Evolutionary conservation across 768 basidiomycete genomes (phyloP), one percentile per base, ranked within the genome.

Genomic region (Roridomyces roridus): DNA sequence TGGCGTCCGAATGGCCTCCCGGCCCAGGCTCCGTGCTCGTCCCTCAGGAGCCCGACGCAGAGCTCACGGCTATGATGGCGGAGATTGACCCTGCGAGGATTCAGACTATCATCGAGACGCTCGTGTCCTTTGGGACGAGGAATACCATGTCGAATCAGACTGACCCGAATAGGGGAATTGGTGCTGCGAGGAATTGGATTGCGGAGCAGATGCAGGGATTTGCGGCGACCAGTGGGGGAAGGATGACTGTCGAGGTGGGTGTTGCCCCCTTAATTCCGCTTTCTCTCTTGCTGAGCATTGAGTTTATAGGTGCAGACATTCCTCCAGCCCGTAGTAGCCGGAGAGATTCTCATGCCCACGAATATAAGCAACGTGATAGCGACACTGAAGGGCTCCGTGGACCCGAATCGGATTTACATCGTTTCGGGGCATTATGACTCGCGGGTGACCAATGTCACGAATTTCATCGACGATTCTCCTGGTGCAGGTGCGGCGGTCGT

Each of bases 351-450:
- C 11, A 73, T 67, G 47, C 63, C 72, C n/a, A 80, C 79, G 17
- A 70, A 78, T 26, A 81, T 83, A 67, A 80, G 75, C 59, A 81
- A 84, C 61, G 71, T 85, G 53, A 66, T 84, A 35, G 79, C 80
- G 11, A 84, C 81, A 8, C 73, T 85, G 40, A 68, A 68, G 31
- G 82, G 83, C 20, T 72, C 78, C 15, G 72, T 71, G 48, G 80
- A 81, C 49, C 76, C 82, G 5, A 79, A 81, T 57, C 74, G 82
- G 37, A 74, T 77, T 15, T 84, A 83, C 51, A 77, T 84, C 48
- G 73, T 84, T 31, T 81, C 81, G 4, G 82, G 83, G 5, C 82
- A 85, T 63, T 83, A 84, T 62, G 82, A 84, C 68, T 81, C 80
- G 25, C 75, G 82, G 2, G 72, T 76, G 21, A 76, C 77, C 4